Conservation (phyloP, 2,329 filamentous ascomycete genomes). For the Penicillium fuscoglaucum region DNA sequence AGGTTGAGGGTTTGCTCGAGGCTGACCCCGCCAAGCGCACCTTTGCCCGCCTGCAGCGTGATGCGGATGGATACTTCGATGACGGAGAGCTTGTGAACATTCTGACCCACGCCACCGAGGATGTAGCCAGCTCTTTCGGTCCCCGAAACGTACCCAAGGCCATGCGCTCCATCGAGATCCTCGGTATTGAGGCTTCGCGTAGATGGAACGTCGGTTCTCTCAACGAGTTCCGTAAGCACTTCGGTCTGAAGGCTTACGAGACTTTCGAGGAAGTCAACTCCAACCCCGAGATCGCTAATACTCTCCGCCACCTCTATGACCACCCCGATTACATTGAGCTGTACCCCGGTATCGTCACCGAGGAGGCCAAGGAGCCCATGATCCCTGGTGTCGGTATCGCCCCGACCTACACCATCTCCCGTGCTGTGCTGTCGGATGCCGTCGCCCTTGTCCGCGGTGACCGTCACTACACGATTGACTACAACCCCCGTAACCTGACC, state of each 20-base stretch:
- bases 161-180: conserved; percentile 73
- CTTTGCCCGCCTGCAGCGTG: conserved; percentile 67
- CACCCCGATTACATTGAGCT: conserved; percentile 78
- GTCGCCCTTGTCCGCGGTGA: conserved; percentile 77
- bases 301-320: conserved; percentile 63
- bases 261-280: conserved; percentile 83
- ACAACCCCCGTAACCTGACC: conserved; percentile 70
- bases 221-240: conserved; percentile 84
- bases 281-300: conserved; percentile 67
- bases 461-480: conserved; percentile 76
- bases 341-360: conserved; percentile 75
- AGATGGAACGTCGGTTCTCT: conserved; percentile 75
- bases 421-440: conserved; percentile 74
- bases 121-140: conserved; percentile 65
- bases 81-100: conserved; percentile 77
- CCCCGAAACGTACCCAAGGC: conserved; percentile 71
- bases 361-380: conserved; percentile 74
- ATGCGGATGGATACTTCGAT: conserved; percentile 65
- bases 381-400: conserved; percentile 71
- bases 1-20: conserved; percentile 62
- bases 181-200: conserved; percentile 75
- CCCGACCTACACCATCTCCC: conserved; percentile 73
- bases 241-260: conserved; percentile 71
- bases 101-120: conserved; percentile 68
- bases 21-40: conserved; percentile 67